Evolutionary conservation across 192 early-diverging fungal species (phyloP), one percentile per base, ranked within the genome.

Genomic region (Podochytrium sp.): DNA sequence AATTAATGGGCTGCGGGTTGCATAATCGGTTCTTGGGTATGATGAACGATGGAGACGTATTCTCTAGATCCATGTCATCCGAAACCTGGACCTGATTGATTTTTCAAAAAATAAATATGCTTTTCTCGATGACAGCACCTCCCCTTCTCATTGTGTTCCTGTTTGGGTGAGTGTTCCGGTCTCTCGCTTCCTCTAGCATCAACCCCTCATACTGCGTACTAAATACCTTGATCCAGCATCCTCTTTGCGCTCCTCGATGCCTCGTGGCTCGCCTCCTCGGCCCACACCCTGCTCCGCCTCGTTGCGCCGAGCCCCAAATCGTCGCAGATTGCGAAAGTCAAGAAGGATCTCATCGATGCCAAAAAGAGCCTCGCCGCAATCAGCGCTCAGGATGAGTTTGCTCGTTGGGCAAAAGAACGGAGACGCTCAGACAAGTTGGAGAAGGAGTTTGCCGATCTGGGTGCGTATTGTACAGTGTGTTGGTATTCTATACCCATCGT

Each of bases 341-440:
- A 72, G 29, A 34, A 5, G 37, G 55, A 59, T 23, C 64, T 65
- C 55, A 58, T 68, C 52, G 53, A 25, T n/a, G 63, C 64, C 4
- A 75, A 75, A 33, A 37, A 55, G 25, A 33, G 20, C 23, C 42
- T 75, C 33, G 38, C 29, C 41, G 34, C 38, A 1, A 75, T 55
- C 20, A 30, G 20, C n/a, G 74, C 74, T 20, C 64, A 66, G 74
- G 74, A 75, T 34, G 64, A 75, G 7, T 75, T 75, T 58, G 74
- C 74, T 40, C 52, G 58, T 37, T 97, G 38, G 95, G 95, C 77
- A 90, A 95, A 76, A 93, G 94, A 43, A 94, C 94, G 76, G 92
- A 93, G 86, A 93, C 93, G 3, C 93, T 95, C 93, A 89, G 94
- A 53, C 92, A 97, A 84, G 94, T 92, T 18, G 64, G 76, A 37